Evolutionary conservation across 805 yeast species (phyloP), one percentile per base, ranked within the genome.

Genomic region (Yarrowia divulgata): DNA sequence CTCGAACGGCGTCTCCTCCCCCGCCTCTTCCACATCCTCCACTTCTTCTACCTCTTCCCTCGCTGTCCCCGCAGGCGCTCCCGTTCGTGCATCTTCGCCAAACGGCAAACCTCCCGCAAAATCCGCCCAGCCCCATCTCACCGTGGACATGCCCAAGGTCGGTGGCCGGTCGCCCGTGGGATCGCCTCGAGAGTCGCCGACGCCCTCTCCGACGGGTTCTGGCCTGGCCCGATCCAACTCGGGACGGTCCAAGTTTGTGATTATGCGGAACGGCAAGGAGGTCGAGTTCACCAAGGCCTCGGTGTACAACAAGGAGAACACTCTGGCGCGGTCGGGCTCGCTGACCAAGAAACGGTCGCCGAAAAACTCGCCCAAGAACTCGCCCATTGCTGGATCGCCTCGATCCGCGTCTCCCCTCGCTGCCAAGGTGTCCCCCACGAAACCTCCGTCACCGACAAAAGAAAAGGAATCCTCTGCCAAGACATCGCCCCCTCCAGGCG

Each of bases 251-350:
- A 57, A 57, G 37, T 57, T 57, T 42, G 63, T 57, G 18, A 57
- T 57, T 10, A 57, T 57, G 63, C 48, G 63, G 4, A 57, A 57
- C 48, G 63, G 63, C 10, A 57, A 57, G 63, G 63, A 57, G 63
- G 63, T 57, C 16, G 63, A 57, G 37, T 57, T 57, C 49, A 57
- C 63, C 48, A 57, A 40, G 48, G 63, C 63, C 37, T 57, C 63
- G n/a, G 48, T 57, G 16, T 57, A 57, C 63, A 57, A 57, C 48
- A 57, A 57, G 48, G 63, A 42, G 39, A 42, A 57, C 63, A 57
- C 63, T 5, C 16, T 57, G 48, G 63, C 63, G 9, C 37, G 63
- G 0, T 57, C 63, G 3, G 63, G 63, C 19, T 57, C 63, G 16
- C 37, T 57, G 23, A 19, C 37, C 2, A 57, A 57, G 48, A 57